Conservation (phyloP, 257 asterid genomes). For the Salvia rosmarinus region DNA sequence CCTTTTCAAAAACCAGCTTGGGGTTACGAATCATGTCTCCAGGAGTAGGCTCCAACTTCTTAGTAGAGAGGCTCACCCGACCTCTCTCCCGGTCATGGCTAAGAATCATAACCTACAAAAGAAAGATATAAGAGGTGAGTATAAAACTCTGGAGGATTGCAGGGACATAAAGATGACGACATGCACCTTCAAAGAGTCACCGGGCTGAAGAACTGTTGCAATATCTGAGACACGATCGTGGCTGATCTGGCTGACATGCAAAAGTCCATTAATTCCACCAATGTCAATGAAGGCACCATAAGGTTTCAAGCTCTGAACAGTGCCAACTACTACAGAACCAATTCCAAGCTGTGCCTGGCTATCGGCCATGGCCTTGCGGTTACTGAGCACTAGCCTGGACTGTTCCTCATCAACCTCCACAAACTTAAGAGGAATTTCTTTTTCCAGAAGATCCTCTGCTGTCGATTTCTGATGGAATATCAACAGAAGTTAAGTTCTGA, state of each 20-base stretch:
- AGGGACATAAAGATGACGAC: constrained; percentile 17
- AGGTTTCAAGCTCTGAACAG: constrained; percentile 95
- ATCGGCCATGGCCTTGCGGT: constrained; percentile 96
- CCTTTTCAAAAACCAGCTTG: constrained; percentile 93
- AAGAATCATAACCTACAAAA: constrained; percentile 82
- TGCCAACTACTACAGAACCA: constrained; percentile 88
- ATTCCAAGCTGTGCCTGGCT: constrained; percentile 98
- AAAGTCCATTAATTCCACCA: constrained; percentile 93
- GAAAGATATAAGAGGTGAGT: constrained; percentile 24
- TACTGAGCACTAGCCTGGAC: constrained; percentile 84
- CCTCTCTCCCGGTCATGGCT: constrained; percentile 99
- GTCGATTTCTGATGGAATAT: constrained; percentile 67
- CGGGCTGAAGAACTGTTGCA: constrained; percentile 91
- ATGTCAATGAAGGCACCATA: constrained; percentile 98
- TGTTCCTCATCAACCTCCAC: constrained; percentile 94
- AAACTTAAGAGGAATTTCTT: constrained; percentile 86
- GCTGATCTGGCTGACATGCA: constrained; percentile 96
- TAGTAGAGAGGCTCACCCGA: constrained; percentile 91
- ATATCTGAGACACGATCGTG: constrained; percentile 94
- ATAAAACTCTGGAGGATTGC: neutral
- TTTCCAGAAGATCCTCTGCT: constrained; percentile 86
- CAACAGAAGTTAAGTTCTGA: constrained; percentile 21
- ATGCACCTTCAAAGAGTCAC: constrained; percentile 85
- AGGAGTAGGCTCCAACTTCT: constrained; percentile 97
- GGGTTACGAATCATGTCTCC: constrained; percentile 99